These are phyloP conservation scores for Nitzschia sp. DNA, from an alignment of 108 stramenopile genomes.

Conservation along the genomic window DNA sequence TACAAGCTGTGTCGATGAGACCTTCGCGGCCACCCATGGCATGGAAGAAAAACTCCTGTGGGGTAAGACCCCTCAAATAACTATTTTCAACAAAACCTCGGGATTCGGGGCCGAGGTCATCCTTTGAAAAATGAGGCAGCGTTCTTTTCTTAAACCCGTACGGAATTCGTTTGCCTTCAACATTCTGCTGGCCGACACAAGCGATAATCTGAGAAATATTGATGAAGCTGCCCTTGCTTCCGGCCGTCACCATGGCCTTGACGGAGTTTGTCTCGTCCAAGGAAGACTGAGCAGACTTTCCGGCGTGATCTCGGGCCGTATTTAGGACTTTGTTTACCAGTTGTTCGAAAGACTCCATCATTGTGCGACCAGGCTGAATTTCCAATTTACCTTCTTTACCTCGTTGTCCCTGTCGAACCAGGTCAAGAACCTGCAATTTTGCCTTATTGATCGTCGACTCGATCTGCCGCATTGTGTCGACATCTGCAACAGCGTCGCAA, in stretches of 20 bases:
- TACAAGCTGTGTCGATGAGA: constrained; percentile 99
- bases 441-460: constrained; percentile 96
- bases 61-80: constrained; percentile 95
- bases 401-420: constrained; percentile 95
- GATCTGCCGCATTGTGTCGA: constrained; percentile 93
- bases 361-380: constrained; percentile 96
- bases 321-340: constrained; percentile 96
- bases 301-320: constrained; percentile 95
- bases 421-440: constrained; percentile 91
- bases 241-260: constrained; percentile 97
- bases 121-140: constrained; percentile 98
- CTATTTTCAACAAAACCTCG: constrained; percentile 99
- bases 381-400: constrained; percentile 84
- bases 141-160: constrained; percentile 98
- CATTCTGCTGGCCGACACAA: constrained; percentile 99
- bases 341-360: constrained; percentile 98
- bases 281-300: constrained; percentile 91
- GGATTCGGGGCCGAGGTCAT: constrained; percentile 97
- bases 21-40: constrained; percentile 99
- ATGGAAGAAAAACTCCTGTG: constrained; percentile 99
- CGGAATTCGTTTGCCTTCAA: constrained; percentile 98
- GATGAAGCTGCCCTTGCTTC: constrained; percentile 97
- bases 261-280: constrained; percentile 95
- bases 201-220: constrained; percentile 99
- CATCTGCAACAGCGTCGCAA: constrained; percentile 97